Evolutionary conservation across 768 basidiomycete genomes (phyloP).

Genomic region (Agrocybe chaxingu): DNA sequence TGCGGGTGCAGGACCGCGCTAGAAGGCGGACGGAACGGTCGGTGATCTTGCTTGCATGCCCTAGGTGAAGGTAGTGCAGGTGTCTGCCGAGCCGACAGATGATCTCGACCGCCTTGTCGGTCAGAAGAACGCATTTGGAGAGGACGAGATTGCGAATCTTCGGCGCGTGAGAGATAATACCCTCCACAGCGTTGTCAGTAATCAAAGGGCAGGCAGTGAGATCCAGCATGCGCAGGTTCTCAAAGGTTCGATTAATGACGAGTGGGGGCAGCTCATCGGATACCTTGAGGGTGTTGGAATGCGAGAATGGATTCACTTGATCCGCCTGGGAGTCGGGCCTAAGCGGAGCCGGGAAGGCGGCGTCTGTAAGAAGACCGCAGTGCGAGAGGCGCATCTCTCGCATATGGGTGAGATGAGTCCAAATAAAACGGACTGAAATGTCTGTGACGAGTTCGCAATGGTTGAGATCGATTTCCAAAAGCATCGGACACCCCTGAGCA

Average conservation of each 20-base stretch:
- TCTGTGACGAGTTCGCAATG: slow-evolving; percentile 79
- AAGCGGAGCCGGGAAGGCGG: slow-evolving; percentile 78
- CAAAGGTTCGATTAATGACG: slow-evolving; percentile 60
- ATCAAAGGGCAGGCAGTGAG: slow-evolving; percentile 80
- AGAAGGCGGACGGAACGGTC: slow-evolving; percentile 83
- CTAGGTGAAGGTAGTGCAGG: slow-evolving; percentile 92
- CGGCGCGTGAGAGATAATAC: slow-evolving; percentile 76
- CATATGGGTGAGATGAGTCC: slow-evolving; percentile 77
- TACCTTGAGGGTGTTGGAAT: slow-evolving; percentile 22
- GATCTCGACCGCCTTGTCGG: slow-evolving; percentile 78
- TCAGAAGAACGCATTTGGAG: slow-evolving; percentile 78
- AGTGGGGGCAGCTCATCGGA: slow-evolving; percentile 59
- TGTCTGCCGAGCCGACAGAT: slow-evolving; percentile 89
- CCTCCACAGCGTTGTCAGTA: slow-evolving; percentile 81
- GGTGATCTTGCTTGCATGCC: slow-evolving; percentile 87
- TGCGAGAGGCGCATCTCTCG: slow-evolving; percentile 88
- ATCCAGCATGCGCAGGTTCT: slow-evolving; percentile 91
- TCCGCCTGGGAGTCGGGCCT: slow-evolving; percentile 34
- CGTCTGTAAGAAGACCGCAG: slow-evolving; percentile 74
- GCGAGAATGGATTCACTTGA: slow-evolving; percentile 41
- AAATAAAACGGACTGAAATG: slow-evolving; percentile 74
- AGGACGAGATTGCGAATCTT: slow-evolving; percentile 85
- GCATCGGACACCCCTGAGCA: slow-evolving; percentile 73
- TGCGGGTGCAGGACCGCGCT: slow-evolving; percentile 81
- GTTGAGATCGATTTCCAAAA: slow-evolving; percentile 94